A percentile compares a stretch with the other conserved stretches of the same genome.
Conservation (phyloP, 176 grass and related monocot species). For the Echinochloa phyllopogon region DNA sequence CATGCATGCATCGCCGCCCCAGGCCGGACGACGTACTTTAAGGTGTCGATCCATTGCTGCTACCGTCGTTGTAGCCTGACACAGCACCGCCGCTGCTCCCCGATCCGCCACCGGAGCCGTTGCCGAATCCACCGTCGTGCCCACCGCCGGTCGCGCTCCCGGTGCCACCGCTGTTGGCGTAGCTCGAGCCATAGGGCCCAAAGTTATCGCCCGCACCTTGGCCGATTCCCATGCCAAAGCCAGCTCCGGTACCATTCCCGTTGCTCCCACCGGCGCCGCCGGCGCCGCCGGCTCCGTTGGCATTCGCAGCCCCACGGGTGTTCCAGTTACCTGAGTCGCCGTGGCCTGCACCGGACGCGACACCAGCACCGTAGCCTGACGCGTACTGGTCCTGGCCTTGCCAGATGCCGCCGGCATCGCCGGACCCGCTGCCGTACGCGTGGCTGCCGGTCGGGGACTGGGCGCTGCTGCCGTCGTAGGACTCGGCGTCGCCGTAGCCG, state of each 20-base stretch:
- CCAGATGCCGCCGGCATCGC: neutral
- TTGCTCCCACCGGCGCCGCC: neutral
- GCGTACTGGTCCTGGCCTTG: neutral
- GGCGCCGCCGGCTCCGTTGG: neutral
- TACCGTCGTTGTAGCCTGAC: neutral
- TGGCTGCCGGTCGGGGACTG: neutral
- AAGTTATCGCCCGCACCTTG: neutral
- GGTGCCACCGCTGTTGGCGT: neutral
- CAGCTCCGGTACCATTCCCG: neutral
- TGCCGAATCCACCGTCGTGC: slow-evolving; percentile 22
- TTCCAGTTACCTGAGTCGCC: neutral
- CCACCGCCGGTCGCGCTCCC: neutral
- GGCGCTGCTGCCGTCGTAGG: neutral
- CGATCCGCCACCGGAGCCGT: neutral
- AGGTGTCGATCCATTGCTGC: neutral
- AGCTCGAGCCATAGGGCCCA: neutral
- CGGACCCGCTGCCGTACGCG: neutral
- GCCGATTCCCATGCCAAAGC: neutral
- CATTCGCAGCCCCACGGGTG: neutral
- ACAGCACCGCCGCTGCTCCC: neutral
- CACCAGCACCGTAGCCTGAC: neutral
- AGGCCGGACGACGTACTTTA: neutral
- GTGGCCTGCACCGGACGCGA: neutral
- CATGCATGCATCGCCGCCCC: neutral
- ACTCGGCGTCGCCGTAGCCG: neutral